These are phyloP conservation scores for Elsinoe arachidis DNA, from an alignment of 2,329 filamentous ascomycete genomes.

Conservation along the genomic window DNA sequence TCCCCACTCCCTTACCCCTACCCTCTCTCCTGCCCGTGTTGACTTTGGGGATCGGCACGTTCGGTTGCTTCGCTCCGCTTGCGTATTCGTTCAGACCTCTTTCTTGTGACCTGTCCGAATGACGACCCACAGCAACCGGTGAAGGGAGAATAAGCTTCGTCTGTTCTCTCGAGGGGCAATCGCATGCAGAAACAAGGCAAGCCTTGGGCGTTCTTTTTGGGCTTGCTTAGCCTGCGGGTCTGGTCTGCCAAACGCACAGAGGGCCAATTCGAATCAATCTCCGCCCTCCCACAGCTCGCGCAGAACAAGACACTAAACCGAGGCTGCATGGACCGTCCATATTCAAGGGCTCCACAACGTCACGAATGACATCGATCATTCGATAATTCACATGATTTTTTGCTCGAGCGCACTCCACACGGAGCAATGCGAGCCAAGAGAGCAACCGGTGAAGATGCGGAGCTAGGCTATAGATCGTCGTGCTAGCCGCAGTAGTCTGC, in stretches of 20 bases:
- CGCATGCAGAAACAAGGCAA: background rate
- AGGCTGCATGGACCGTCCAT: background rate
- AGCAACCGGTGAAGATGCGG: slow-evolving; percentile 6
- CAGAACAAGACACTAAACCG: background rate
- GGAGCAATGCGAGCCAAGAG: background rate
- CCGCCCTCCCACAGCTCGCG: background rate
- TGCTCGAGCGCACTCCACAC: background rate
- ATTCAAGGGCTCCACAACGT: background rate
- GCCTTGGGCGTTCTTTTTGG: background rate
- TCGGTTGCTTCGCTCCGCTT: background rate
- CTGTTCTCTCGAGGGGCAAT: background rate
- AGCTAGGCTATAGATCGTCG: slow-evolving; percentile 1
- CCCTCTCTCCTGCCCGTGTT: background rate
- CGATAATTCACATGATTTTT: background rate
- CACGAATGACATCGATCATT: background rate
- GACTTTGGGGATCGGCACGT: background rate
- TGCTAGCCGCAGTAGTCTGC: background rate
- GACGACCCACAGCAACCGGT: slow-evolving; percentile 8
- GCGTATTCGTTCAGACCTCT: background rate
- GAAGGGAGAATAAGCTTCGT: background rate
- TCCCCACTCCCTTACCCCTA: background rate
- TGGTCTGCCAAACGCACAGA: slow-evolving; percentile 1
- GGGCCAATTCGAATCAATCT: background rate
- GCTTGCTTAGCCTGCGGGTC: slow-evolving; percentile 10
- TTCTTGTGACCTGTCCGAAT: background rate